A percentile compares a stretch with the other conserved stretches of the same genome.
Evolutionary conservation across 495 filamentous ascomycete genomes (phyloP).

Genomic region (Amniculicola lignicola): DNA sequence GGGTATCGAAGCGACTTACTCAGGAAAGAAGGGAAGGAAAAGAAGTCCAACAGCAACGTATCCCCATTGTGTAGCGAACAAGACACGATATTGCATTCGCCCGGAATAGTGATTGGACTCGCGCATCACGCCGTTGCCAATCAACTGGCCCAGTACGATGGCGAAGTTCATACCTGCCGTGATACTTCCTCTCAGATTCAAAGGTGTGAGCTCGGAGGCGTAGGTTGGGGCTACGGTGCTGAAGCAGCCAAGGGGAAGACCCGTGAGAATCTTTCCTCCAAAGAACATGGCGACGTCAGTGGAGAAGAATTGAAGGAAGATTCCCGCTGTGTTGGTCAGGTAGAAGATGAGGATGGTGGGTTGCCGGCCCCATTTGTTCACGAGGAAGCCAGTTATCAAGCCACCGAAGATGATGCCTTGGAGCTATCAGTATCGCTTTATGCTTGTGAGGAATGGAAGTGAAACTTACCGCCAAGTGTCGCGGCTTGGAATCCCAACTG

Average conservation of each 20-base stretch:
- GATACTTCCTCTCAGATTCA: not conserved
- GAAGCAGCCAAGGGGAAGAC: conserved; percentile 9
- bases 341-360: conserved; percentile 2
- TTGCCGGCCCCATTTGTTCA: conserved; percentile 1
- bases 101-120: not conserved
- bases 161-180: conserved; percentile 8
- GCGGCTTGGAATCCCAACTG: conserved; percentile 7
- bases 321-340: conserved; percentile 4
- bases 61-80: conserved; percentile 5
- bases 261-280: not conserved
- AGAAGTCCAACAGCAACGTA: conserved; percentile 1
- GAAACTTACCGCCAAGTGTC: conserved; percentile 22
- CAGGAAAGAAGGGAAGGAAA: conserved; percentile 3
- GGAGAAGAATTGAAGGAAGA: conserved; percentile 7
- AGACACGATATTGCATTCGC: not conserved
- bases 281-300: not conserved
- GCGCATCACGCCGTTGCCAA: not conserved
- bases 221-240: conserved; percentile 2
- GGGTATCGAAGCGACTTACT: not conserved
- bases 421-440: too few species aligned
- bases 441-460: too few species aligned
- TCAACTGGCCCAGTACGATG: conserved; percentile 1
- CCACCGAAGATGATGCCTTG: conserved; percentile 3
- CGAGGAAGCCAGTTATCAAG: not conserved
- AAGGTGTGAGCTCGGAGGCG: conserved; percentile 1